Percentiles rank a stretch among this genome's conserved stretches.
Evolutionary conservation across 176 grass and related monocot species (phyloP).

Genomic region (Metroxylon sagu): DNA sequence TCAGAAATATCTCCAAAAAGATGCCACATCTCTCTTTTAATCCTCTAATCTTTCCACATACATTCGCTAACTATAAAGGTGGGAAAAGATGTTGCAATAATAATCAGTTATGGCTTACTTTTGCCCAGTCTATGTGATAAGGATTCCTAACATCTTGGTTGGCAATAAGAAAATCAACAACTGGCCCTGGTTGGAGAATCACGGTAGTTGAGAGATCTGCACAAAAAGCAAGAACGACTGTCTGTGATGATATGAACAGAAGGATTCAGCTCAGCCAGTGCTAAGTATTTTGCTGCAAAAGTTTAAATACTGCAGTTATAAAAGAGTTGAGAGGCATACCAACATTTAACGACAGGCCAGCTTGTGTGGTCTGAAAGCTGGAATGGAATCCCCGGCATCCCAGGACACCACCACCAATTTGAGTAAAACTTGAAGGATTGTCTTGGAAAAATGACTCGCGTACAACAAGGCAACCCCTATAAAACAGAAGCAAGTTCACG

Average conservation of each 20-base stretch:
- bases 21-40: no score
- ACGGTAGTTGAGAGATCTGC: constrained; percentile 91
- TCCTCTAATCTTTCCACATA: no score
- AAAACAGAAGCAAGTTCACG: background rate
- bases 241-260: no score
- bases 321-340: constrained; percentile 20
- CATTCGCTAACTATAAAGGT: no score
- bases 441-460: constrained; percentile 78
- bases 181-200: constrained; percentile 80
- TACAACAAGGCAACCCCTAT: constrained; percentile 80
- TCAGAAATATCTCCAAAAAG: no score
- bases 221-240: background rate
- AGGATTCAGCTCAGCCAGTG: no score
- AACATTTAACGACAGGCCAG: constrained; percentile 75
- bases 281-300: no score
- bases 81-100: no score
- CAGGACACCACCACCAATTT: constrained; percentile 69
- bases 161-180: constrained; percentile 63
- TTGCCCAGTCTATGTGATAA: constrained; percentile 58
- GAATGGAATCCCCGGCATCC: constrained; percentile 88
- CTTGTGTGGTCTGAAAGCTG: constrained; percentile 74
- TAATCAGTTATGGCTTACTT: constrained; percentile 20
- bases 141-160: constrained; percentile 59
- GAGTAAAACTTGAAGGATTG: constrained; percentile 54
- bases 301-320: no score